phyloP scores from a whole-genome alignment of 306 rosid species.

The Corylus avellana region DNA sequence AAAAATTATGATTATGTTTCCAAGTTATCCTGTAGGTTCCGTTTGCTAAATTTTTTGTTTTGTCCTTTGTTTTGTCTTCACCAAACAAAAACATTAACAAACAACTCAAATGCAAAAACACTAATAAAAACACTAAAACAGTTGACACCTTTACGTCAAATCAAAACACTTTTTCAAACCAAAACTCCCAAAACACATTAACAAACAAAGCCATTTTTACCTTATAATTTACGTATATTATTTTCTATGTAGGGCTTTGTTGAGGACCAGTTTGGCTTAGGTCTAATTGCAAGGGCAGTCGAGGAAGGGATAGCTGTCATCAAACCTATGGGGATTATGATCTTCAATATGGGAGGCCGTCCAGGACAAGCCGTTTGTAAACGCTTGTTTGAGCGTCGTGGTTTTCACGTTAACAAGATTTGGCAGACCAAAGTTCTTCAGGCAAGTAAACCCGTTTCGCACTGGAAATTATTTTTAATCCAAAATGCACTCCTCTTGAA shows the following conservation, averaged over 20 bases:
- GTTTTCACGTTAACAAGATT: conserved; percentile 73
- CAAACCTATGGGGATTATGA: conserved; percentile 89
- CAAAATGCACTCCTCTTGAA: conserved; percentile 29
- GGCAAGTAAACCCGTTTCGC: conserved; percentile 50
- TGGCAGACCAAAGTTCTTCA: conserved; percentile 98
- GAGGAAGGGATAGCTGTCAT: conserved; percentile 96
- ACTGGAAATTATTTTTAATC: conserved; percentile 21
- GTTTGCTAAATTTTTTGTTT: no score
- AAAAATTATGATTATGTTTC: not conserved
- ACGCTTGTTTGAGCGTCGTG: conserved; percentile 95
- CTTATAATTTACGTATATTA: not conserved
- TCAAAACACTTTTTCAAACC: no score
- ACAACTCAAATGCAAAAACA: no score
- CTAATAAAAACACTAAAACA: no score
- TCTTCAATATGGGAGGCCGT: conserved; percentile 98
- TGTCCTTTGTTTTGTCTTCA: no score
- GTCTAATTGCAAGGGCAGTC: conserved; percentile 96
- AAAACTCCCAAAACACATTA: no score
- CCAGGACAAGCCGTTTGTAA: conserved; percentile 96
- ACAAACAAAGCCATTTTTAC: no score
- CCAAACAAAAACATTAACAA: no score
- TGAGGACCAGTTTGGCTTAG: conserved; percentile 98
- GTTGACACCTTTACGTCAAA: no score
- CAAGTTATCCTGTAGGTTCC: no score
- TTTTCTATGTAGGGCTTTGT: conserved; percentile 75